These are phyloP conservation scores for Fusarium sp. DNA, from an alignment of 2,329 filamentous ascomycete genomes.

Conservation along the genomic window DNA sequence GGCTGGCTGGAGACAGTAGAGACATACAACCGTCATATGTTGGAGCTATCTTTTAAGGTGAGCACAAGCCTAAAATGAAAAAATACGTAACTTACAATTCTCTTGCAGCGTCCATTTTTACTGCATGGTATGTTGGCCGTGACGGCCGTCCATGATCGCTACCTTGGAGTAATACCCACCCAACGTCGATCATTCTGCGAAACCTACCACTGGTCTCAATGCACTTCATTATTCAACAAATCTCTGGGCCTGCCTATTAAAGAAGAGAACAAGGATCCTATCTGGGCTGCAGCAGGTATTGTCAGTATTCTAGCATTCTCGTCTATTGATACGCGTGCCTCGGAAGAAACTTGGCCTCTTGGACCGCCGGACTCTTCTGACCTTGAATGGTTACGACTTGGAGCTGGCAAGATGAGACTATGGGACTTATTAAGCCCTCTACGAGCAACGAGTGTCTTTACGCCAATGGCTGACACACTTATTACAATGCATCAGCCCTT, in stretches of 20 bases:
- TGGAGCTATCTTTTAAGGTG: neutral
- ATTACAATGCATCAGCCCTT: neutral
- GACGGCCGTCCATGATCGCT: neutral
- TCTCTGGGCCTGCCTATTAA: neutral
- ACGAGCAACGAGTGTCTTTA: neutral
- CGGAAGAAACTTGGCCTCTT: neutral
- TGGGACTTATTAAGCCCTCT: neutral
- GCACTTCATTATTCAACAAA: neutral
- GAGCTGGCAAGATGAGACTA: neutral
- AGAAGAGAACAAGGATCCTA: neutral
- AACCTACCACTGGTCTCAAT: neutral
- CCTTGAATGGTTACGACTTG: neutral
- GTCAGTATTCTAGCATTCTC: neutral
- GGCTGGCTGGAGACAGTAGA: neutral
- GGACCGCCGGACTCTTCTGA: neutral
- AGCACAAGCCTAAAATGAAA: fast-evolving
- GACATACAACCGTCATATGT: neutral
- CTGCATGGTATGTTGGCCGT: neutral
- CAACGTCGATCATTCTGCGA: neutral
- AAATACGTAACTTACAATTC: fast-evolving
- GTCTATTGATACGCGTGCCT: fast-evolving
- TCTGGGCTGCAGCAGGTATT: neutral
- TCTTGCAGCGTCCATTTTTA: neutral
- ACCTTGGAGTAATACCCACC: neutral
- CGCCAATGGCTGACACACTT: neutral